Percentiles rank a stretch among this genome's conserved stretches.
Conservation (phyloP, 202 grass and related monocot genomes). For the Setaria italica region DNA sequence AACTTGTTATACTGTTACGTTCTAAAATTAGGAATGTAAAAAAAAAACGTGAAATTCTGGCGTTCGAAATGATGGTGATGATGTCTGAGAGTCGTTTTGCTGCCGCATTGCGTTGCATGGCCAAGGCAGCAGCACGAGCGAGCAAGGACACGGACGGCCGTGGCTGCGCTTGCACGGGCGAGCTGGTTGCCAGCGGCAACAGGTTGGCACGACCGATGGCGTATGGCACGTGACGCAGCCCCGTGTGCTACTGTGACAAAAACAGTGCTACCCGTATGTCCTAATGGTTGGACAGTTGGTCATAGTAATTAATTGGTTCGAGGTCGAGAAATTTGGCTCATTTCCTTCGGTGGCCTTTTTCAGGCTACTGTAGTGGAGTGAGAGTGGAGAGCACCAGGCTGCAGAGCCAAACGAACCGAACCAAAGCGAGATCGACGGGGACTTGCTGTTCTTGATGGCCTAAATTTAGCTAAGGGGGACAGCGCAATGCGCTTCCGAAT, state of each 20-base stretch:
- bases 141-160: not conserved
- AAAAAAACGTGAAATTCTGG: not conserved
- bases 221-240: too few relatives aligned
- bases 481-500: not conserved
- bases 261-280: too few relatives aligned
- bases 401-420: not conserved
- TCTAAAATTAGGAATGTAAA: too few relatives aligned
- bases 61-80: not conserved
- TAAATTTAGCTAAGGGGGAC: not conserved
- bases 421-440: not conserved
- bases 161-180: not conserved
- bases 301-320: too few relatives aligned
- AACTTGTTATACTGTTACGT: too few relatives aligned
- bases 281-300: too few relatives aligned
- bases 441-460: not conserved
- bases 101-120: not conserved
- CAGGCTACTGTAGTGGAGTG: not conserved
- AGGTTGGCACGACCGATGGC: constrained; percentile 6
- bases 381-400: not conserved
- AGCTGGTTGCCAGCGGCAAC: constrained; percentile 21
- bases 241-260: too few relatives aligned
- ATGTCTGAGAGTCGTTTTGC: not conserved
- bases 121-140: not conserved
- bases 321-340: too few relatives aligned
- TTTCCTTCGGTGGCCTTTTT: too few relatives aligned